Base-by-base conservation (phyloP, 768 basidiomycete genomes). In the Tricholoma matsutake region DNA sequence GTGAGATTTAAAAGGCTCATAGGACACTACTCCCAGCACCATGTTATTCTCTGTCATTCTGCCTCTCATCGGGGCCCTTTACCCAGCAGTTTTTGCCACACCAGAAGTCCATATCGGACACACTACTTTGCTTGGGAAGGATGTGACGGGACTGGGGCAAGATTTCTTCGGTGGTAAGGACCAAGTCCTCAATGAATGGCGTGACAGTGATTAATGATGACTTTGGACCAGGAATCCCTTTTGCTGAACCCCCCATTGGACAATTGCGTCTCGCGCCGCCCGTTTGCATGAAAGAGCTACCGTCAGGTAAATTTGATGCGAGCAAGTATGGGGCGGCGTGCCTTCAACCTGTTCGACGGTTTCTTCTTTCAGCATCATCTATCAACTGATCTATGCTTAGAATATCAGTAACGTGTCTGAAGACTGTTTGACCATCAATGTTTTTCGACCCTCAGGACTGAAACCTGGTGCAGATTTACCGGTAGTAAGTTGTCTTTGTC, bases 401-500 rank as follows among this genome's bases (percentile, higher is more conserved):
- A 74, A 57, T 66, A 73, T 65, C 69, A 76, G 60, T 63, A 71
- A 31, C 65, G 77, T 70, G 41, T 82, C 83, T 20, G 85, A 87
- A 67, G 85, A 87, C 61, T 87, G 84, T 66, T 71, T 87, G 54
- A 84, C 83, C 20, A 73, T 86, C 55, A 86, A 86, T 64, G 72
- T 88, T 5, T 83, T 81, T 58, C 73, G 83, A 20, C 85, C 86
- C 0, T 73, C 78, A 0, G 76, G 77, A 10, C 56, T 72, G 10
- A 45, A 45, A 4, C 4, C 65, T 1, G 65, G 66, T 54, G 70
- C 73, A 2, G 70, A 69, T 39, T 66, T 81, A 6, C 79, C 80
- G 11, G 73, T 81, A 49, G 78, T 79, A 59, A 64, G 75, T 31
- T 37, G 10, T 25, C 22, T 9, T 16, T 6, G 34, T 14, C 9